phyloP scores from a whole-genome alignment of 2,329 filamentous ascomycete genomes.

The Epichloe scottii region DNA sequence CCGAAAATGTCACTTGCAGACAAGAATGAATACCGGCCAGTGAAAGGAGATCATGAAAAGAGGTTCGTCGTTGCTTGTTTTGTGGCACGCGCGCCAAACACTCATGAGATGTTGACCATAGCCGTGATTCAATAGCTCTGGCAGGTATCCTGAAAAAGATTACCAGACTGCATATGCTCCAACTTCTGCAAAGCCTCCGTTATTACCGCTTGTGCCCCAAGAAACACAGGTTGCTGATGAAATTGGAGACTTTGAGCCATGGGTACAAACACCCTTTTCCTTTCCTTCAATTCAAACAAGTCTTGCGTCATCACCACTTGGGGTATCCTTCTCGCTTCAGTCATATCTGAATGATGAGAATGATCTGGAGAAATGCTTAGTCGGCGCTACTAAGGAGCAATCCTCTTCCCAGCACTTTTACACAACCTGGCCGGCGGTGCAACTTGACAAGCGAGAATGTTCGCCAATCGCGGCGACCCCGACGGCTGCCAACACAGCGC shows the following conservation, averaged over 20 bases:
- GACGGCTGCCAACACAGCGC: neutral
- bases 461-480: neutral
- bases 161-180: too few species aligned
- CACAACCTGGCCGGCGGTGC: neutral
- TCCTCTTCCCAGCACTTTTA: neutral
- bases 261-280: neutral
- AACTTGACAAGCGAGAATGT: neutral
- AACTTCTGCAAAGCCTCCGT: neutral
- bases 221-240: neutral
- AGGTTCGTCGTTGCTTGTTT: neutral
- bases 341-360: constrained; percentile 3
- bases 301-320: neutral
- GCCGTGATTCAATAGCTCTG: neutral
- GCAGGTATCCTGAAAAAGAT: neutral
- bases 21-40: neutral
- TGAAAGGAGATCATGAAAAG: neutral
- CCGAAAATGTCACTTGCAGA: neutral
- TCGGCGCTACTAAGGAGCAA: neutral
- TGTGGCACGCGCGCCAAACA: neutral
- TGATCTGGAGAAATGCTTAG: neutral
- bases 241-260: neutral
- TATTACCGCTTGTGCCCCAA: neutral
- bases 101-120: neutral
- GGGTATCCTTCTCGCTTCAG: neutral
- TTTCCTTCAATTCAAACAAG: neutral